Evolutionary conservation across 23 red algal genomes (phyloP).

Genomic region (Gracilaria caudata): DNA sequence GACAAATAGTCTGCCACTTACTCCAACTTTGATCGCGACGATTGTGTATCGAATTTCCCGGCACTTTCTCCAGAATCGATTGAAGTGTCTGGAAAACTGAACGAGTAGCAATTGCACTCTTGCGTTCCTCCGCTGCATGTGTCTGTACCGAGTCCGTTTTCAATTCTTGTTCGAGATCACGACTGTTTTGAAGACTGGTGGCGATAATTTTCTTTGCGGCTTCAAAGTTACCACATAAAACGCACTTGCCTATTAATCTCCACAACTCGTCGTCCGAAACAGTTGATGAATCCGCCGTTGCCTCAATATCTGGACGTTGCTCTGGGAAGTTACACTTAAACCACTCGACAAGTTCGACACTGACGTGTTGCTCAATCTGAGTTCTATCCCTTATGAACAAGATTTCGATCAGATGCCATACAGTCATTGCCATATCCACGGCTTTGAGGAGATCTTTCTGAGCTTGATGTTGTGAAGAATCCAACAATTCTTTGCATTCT

Average conservation of each 20-base stretch:
- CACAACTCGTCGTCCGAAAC: constrained; percentile 19
- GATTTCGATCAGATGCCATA: constrained; percentile 32
- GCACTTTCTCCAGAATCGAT: constrained; percentile 17
- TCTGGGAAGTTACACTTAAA: constrained; percentile 5
- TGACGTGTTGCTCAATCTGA: constrained; percentile 16
- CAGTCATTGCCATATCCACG: neutral
- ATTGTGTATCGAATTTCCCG: constrained; percentile 10
- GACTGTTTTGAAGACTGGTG: neutral
- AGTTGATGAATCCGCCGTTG: neutral
- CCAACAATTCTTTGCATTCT: constrained; percentile 7
- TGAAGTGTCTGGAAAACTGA: neutral
- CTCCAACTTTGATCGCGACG: constrained; percentile 45
- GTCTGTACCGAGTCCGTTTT: too few relatives aligned
- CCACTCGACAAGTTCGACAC: constrained; percentile 22
- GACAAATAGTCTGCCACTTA: constrained; percentile 46
- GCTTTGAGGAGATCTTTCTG: neutral
- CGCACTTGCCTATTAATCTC: constrained; percentile 14
- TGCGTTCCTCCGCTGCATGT: neutral
- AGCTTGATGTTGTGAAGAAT: constrained; percentile 1
- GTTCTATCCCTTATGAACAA: constrained; percentile 35
- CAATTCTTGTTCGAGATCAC: neutral
- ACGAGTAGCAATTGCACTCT: neutral
- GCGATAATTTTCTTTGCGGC: neutral
- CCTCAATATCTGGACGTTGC: neutral
- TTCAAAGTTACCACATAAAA: neutral